Evolutionary conservation across 2,329 filamentous ascomycete genomes (phyloP).

Genomic region (Endothia cerciana): DNA sequence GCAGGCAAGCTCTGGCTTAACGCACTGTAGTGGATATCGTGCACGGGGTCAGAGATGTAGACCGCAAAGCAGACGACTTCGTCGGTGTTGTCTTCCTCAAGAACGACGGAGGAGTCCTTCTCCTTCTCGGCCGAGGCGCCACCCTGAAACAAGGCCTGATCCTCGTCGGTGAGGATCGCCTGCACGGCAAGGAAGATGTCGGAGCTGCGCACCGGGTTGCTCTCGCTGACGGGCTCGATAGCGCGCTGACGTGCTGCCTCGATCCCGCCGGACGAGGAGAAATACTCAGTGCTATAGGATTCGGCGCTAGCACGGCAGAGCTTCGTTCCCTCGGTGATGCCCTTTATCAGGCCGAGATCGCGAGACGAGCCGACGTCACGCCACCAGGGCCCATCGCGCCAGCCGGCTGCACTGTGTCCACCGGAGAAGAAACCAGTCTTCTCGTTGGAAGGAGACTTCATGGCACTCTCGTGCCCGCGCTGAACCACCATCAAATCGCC

Average conservation of each 20-base stretch:
- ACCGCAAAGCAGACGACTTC: conserved; percentile 74
- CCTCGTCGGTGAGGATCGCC: conserved; percentile 70
- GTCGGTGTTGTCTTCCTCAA: conserved; percentile 58
- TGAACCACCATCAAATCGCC: conserved; percentile 94
- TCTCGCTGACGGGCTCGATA: conserved; percentile 77
- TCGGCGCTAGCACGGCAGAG: conserved; percentile 89
- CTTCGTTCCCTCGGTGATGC: conserved; percentile 85
- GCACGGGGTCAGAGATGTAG: conserved; percentile 84
- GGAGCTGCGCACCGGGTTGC: conserved; percentile 87
- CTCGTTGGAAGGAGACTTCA: conserved; percentile 51
- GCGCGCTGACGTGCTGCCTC: conserved; percentile 80
- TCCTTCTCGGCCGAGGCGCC: conserved; percentile 57
- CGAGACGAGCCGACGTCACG: conserved; percentile 70
- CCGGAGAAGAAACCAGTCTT: conserved; percentile 50
- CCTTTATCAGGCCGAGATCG: conserved; percentile 78
- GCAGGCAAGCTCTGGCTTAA: conserved; percentile 82
- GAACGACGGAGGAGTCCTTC: conserved; percentile 56
- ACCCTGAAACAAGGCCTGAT: conserved; percentile 70
- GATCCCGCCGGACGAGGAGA: conserved; percentile 75
- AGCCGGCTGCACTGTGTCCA: conserved; percentile 65
- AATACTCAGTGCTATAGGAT: conserved; percentile 84
- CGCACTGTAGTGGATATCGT: conserved; percentile 84
- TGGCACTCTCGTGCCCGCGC: conserved; percentile 82
- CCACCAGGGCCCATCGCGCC: conserved; percentile 98
- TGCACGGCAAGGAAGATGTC: conserved; percentile 97